Percentiles rank a stretch among this genome's conserved stretches.
phyloP scores from a whole-genome alignment of 169 alveolate genomes.

The Babesia ovis region DNA sequence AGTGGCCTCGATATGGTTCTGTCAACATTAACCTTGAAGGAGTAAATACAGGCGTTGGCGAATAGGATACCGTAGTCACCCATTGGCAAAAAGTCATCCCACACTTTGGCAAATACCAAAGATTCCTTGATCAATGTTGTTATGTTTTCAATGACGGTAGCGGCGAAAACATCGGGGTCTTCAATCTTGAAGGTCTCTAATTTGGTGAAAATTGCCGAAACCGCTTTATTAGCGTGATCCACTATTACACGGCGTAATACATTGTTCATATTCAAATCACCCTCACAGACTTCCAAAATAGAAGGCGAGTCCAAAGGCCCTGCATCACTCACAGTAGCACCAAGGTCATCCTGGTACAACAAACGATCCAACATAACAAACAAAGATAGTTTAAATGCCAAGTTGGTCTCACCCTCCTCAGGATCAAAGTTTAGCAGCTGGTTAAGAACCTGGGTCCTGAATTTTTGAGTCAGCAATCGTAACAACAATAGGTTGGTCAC shows the following conservation, averaged over 20 bases:
- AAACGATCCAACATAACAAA: constrained; percentile 13
- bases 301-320: constrained; percentile 29
- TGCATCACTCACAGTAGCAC: not conserved
- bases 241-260: not conserved
- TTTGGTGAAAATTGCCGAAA: not conserved
- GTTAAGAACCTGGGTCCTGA: not conserved
- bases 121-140: constrained; percentile 5
- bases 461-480: not conserved
- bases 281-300: constrained; percentile 3
- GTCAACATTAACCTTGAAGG: constrained; percentile 8
- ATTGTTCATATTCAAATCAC: constrained; percentile 7
- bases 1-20: constrained; percentile 3
- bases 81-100: constrained; percentile 51
- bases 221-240: constrained; percentile 5
- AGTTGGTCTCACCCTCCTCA: not conserved
- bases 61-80: constrained; percentile 48
- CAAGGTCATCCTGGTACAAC: constrained; percentile 25
- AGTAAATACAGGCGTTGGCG: constrained; percentile 45
- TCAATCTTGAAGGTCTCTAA: constrained; percentile 5
- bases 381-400: constrained; percentile 6
- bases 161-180: constrained; percentile 3
- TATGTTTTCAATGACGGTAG: constrained; percentile 9
- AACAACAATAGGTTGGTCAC: constrained; percentile 5
- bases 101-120: constrained; percentile 15
- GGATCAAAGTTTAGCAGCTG: constrained; percentile 1